Percentiles rank a stretch among this genome's conserved stretches.
Evolutionary conservation across 345 rosid genomes (phyloP).

Genomic region (Turnera subulata): DNA sequence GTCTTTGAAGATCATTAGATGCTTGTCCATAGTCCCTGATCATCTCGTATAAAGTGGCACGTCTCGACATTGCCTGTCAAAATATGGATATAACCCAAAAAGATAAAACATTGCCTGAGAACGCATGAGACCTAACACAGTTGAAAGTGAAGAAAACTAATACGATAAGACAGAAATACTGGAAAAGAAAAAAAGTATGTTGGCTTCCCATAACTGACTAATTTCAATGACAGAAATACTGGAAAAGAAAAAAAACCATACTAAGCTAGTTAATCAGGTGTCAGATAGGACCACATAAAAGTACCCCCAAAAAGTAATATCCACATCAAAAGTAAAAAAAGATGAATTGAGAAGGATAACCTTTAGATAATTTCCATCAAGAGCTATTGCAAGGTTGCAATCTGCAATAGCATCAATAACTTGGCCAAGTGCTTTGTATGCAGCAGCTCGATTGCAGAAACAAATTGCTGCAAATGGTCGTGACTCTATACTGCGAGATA

Average conservation of each 20-base stretch:
- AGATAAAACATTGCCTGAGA: no score
- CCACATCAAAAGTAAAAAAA: no score
- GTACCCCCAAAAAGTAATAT: no score
- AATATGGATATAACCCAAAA: conserved; percentile 2
- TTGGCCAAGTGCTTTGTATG: conserved; percentile 77
- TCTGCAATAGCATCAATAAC: conserved; percentile 87
- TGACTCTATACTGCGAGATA: conserved; percentile 72
- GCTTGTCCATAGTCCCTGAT: conserved; percentile 89
- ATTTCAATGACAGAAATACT: no score
- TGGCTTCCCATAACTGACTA: no score
- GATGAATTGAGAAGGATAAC: conserved; percentile 31
- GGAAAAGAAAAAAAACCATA: no score
- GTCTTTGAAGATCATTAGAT: conserved; percentile 66
- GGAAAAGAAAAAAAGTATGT: no score
- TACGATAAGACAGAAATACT: no score
- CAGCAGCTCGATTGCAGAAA: conserved; percentile 97
- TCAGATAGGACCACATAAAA: no score
- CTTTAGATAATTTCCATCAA: conserved; percentile 81
- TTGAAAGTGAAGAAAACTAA: no score
- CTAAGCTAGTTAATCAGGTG: no score
- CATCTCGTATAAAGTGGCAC: conserved; percentile 79
- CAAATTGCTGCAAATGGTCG: conserved; percentile 92
- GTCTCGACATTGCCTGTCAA: conserved; percentile 81
- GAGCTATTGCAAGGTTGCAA: conserved; percentile 95
- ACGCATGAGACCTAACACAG: no score